Conservation (phyloP, 2,329 filamentous ascomycete genomes). For the Colletotrichum sp. region DNA sequence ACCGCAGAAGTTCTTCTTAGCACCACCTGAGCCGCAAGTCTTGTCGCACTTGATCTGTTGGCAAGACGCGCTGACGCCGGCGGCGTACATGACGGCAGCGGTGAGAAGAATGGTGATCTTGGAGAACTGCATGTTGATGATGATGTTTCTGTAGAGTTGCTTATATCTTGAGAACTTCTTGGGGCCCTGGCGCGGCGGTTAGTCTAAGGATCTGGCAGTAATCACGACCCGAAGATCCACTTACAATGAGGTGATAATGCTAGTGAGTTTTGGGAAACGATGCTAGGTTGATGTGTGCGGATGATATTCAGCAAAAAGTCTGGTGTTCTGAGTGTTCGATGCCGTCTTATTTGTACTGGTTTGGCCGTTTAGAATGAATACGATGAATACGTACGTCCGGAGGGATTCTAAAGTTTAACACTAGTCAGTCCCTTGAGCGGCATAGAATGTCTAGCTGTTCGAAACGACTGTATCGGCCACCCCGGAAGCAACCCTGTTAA, state of each 20-base stretch:
- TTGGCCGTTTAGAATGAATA: background rate
- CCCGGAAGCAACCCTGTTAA: background rate
- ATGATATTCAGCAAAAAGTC: background rate
- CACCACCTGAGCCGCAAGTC: background rate
- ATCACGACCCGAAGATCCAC: background rate
- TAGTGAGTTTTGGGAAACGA: background rate
- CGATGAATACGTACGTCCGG: background rate
- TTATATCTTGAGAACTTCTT: background rate
- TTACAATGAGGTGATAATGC: background rate
- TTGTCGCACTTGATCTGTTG: background rate
- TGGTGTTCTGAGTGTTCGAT: background rate
- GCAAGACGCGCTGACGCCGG: background rate
- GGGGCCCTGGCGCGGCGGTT: background rate
- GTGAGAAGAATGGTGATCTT: background rate
- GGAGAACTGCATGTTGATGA: background rate
- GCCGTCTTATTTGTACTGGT: background rate
- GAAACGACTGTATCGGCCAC: background rate
- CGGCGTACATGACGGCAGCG: background rate
- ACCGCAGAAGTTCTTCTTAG: background rate
- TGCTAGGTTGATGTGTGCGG: background rate
- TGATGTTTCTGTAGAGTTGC: background rate
- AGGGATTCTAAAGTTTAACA: background rate
- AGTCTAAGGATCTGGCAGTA: background rate
- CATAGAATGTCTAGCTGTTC: background rate
- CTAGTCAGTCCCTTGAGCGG: background rate